Base-by-base conservation (phyloP, 1,284 basidiomycete genomes). In the Bondarzewia mesenterica region DNA sequence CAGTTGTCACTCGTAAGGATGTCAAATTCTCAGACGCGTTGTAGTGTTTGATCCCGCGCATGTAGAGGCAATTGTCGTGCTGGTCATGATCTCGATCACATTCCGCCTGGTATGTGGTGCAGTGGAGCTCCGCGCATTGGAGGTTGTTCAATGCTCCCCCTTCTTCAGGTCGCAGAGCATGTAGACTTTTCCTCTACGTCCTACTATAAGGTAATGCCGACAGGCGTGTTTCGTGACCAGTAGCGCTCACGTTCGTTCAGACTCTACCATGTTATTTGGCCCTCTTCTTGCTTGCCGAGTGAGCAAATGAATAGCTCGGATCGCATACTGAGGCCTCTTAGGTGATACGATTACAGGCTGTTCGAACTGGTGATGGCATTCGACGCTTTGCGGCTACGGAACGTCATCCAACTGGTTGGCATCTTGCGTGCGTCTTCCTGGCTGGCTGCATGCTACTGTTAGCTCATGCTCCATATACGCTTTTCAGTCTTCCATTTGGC, bases 221-320 rank as follows among this genome's bases (percentile, higher is more conserved):
- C 25, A 23, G 16, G 10, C 7, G 50, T 23, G 35, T 25, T 29
- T 16, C 15, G 26, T 14, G 18, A 27, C 47, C 6, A 6, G 12
- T 25, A 2, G 8, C 21, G 5, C 16, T 44, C 23, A 32, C 39
- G 23, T 45, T 4, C 21, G 7, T 37, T 14, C 48, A 89, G 84
- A 90, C 88, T n/a, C 63, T 90, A 52, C 81, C 88, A 54, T 89
- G 88, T 62, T 90, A 89, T 63, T 76, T 90, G 7, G 85, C 85
- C 2, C 70, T 90, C 12, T 90, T 89, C 63, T 78, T 80, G 32
- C 70, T 90, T n/a, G 86, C 83, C 49, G 86, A 87, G 87, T 86
- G 61, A 47, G 75, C 62, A 16, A 48, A 5, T 48, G n/a, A 12
- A 21, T 15, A 2, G 22, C 21, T 27, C 20, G 21, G 25, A 4